Evolutionary conservation across 2,329 filamentous ascomycete genomes (phyloP).

Genomic region (Neoscytalidium dimidiatum): DNA sequence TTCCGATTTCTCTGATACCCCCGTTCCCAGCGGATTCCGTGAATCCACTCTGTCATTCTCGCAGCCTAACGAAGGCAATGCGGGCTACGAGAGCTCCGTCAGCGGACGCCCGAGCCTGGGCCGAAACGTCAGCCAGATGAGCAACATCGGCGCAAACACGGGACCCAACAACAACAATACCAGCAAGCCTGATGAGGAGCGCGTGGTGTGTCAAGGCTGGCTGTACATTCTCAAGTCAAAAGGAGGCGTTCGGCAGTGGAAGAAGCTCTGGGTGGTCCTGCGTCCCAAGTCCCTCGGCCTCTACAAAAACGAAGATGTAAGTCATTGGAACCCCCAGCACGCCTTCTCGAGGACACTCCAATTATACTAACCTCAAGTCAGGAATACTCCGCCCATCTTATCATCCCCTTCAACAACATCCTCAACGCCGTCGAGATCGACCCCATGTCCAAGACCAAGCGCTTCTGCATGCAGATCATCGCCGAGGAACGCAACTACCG

Average conservation of each 20-base stretch:
- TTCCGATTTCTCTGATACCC: slow-evolving; percentile 80
- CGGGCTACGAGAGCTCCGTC: slow-evolving; percentile 27
- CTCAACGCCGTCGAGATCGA: slow-evolving; percentile 94
- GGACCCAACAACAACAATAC: slow-evolving; percentile 28
- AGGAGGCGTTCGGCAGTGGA: slow-evolving; percentile 87
- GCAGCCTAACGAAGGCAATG: slow-evolving; percentile 18
- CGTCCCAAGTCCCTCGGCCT: slow-evolving; percentile 81
- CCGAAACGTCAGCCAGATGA: slow-evolving; percentile 65
- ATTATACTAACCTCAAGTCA: slow-evolving; percentile 36
- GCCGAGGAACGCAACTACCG: slow-evolving; percentile 73
- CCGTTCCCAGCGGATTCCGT: slow-evolving; percentile 44
- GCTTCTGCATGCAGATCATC: slow-evolving; percentile 87
- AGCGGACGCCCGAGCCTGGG: slow-evolving; percentile 26
- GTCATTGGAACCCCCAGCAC: not conserved
- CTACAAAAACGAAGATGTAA: slow-evolving; percentile 80
- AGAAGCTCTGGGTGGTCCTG: slow-evolving; percentile 89
- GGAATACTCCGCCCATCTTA: slow-evolving; percentile 84
- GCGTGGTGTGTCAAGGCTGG: slow-evolving; percentile 92
- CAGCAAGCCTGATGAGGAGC: slow-evolving; percentile 65
- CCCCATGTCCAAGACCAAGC: slow-evolving; percentile 80
- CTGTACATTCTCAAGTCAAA: slow-evolving; percentile 82
- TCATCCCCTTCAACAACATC: slow-evolving; percentile 75
- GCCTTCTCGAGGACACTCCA: not conserved
- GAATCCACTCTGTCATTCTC: slow-evolving; percentile 52
- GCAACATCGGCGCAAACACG: slow-evolving; percentile 44